Percentiles rank a stretch among this genome's conserved stretches.
phyloP scores from a whole-genome alignment of 2,329 filamentous ascomycete genomes.

The Neophaeococcomyces mojaviensis region DNA sequence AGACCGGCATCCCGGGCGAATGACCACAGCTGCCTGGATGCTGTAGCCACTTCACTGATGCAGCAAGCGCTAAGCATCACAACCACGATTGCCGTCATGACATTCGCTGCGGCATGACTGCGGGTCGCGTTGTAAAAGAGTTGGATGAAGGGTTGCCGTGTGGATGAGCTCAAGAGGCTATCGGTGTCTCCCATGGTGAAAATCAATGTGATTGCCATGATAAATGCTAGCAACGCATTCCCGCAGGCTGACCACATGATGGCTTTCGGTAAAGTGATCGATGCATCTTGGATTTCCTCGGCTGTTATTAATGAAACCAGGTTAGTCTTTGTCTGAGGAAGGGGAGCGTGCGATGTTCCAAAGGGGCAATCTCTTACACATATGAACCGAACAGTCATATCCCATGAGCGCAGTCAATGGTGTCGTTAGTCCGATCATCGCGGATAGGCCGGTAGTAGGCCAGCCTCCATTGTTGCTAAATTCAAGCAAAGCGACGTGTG shows the following conservation, averaged over 20 bases:
- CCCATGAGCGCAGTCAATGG: conserved; percentile 18
- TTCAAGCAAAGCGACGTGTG: conserved; percentile 30
- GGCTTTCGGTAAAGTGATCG: conserved; percentile 29
- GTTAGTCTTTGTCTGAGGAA: no score
- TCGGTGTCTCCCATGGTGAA: conserved; percentile 32
- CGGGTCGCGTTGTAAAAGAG: conserved; percentile 25
- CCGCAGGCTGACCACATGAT: conserved; percentile 31
- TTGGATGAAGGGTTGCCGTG: conserved; percentile 29
- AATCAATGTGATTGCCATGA: conserved; percentile 34
- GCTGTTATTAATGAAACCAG: no score
- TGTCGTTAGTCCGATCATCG: conserved; percentile 22
- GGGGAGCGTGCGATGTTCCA: no score
- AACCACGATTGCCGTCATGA: conserved; percentile 28
- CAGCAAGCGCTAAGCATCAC: conserved; percentile 26
- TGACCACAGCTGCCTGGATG: conserved; percentile 30
- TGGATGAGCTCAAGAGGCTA: conserved; percentile 23
- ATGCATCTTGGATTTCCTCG: conserved; percentile 35
- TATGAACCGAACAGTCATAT: conserved; percentile 30
- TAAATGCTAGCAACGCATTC: conserved; percentile 32
- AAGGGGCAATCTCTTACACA: no score
- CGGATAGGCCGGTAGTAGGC: conserved; percentile 29
- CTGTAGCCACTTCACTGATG: conserved; percentile 28
- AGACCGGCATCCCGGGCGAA: conserved; percentile 32
- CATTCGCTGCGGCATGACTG: conserved; percentile 22
- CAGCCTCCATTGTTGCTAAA: conserved; percentile 31